phyloP scores from a whole-genome alignment of 108 stramenopile species.

The Cyclostephanos invisitatus region DNA sequence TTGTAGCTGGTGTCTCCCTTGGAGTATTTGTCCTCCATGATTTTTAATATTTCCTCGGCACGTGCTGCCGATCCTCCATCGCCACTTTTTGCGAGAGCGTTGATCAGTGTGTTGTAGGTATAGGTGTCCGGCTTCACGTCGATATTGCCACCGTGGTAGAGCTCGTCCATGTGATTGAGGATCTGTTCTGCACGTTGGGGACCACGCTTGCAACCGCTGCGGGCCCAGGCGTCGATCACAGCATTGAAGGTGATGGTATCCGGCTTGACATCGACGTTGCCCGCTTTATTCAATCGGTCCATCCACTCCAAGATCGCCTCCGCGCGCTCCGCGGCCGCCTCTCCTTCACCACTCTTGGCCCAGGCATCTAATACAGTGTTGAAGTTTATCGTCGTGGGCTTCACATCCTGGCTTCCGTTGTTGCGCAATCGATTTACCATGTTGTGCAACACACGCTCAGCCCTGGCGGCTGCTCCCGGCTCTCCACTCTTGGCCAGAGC shows the following conservation, averaged over 20 bases:
- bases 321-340: slow-evolving; percentile 80
- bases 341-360: slow-evolving; percentile 56
- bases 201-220: slow-evolving; percentile 79
- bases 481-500: slow-evolving; percentile 71
- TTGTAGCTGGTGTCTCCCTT: slow-evolving; percentile 54
- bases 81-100: slow-evolving; percentile 53
- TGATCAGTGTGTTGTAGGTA: slow-evolving; percentile 82
- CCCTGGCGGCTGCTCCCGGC: slow-evolving; percentile 58
- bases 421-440: slow-evolving; percentile 66
- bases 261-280: slow-evolving; percentile 78
- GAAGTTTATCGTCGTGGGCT: slow-evolving; percentile 80
- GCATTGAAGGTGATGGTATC: slow-evolving; percentile 87
- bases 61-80: slow-evolving; percentile 56
- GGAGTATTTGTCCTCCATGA: slow-evolving; percentile 52
- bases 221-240: slow-evolving; percentile 81
- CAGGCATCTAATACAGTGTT: slow-evolving; percentile 80
- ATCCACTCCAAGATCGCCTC: slow-evolving; percentile 86
- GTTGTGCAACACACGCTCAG: slow-evolving; percentile 58
- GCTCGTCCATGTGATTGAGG: slow-evolving; percentile 88
- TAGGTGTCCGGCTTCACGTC: slow-evolving; percentile 86
- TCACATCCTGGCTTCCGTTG: slow-evolving; percentile 70
- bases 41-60: slow-evolving; percentile 55
- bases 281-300: slow-evolving; percentile 68
- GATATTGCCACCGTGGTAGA: slow-evolving; percentile 75
- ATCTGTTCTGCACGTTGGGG: slow-evolving; percentile 85